Conservation (phyloP, 179 eudicot species). For the Spinacia oleracea region DNA sequence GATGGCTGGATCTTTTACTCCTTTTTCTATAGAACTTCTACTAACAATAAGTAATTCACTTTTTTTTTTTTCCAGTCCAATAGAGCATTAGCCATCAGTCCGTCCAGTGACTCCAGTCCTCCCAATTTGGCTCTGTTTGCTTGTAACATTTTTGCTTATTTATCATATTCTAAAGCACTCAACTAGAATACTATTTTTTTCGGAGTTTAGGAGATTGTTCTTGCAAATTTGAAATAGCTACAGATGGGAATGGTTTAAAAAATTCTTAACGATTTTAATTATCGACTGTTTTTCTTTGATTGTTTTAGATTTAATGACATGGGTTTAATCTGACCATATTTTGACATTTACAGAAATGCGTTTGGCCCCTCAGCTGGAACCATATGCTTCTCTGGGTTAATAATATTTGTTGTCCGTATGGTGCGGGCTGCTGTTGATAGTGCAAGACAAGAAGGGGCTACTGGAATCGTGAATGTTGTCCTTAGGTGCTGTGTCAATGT, state of each 20-base stretch:
- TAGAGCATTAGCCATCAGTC: neutral
- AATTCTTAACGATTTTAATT: neutral
- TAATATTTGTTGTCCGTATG: slow-evolving; percentile 60
- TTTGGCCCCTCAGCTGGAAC: slow-evolving; percentile 97
- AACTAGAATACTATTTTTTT: neutral
- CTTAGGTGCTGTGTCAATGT: slow-evolving; percentile 76
- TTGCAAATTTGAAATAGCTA: neutral
- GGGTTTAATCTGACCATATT: slow-evolving; percentile 8
- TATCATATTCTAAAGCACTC: neutral
- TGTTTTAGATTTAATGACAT: neutral
- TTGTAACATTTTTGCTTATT: neutral
- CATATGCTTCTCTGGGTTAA: slow-evolving; percentile 84
- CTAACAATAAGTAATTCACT: neutral
- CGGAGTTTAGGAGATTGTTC: neutral
- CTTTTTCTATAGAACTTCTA: no score
- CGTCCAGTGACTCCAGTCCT: neutral
- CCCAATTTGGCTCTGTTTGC: neutral
- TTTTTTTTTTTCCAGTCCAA: neutral
- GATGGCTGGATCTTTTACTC: no score
- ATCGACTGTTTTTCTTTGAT: neutral
- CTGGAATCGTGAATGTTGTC: slow-evolving; percentile 64
- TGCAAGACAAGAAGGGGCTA: slow-evolving; percentile 68
- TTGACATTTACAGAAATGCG: slow-evolving; percentile 63
- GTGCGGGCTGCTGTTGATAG: slow-evolving; percentile 85
- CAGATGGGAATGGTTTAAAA: neutral